Conservation (phyloP, 169 alveolate genomes). For the Pseudocohnilembus persalinus region DNA sequence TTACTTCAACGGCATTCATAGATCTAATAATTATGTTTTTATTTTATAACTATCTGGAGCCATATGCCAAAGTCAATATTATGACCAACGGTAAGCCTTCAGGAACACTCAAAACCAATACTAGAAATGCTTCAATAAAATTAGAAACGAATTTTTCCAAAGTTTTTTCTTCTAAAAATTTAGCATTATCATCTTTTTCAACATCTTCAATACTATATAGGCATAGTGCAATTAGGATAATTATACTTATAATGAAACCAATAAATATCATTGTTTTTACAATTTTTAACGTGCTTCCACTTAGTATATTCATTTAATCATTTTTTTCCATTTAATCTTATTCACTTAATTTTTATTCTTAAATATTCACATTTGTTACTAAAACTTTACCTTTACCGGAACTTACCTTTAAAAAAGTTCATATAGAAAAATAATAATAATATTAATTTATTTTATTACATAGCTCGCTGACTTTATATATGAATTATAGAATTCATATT, state of each 20-base stretch:
- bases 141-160: not conserved
- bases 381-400: not conserved
- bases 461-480: not conserved
- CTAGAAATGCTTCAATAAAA: not conserved
- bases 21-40: not conserved
- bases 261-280: not conserved
- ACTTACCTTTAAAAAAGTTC: not conserved
- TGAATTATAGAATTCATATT: not conserved
- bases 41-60: not conserved
- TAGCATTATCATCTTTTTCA: not conserved
- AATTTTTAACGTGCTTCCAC: not conserved
- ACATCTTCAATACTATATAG: not conserved
- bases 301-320: no score
- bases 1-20: not conserved
- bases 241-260: not conserved
- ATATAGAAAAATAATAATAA: no score
- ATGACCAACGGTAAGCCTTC: not conserved
- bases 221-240: not conserved
- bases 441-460: not conserved
- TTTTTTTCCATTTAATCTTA: no score
- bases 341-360: no score
- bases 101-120: not conserved
- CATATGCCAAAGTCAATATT: not conserved
- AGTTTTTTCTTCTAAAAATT: not conserved
- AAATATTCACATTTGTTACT: not conserved